Evolutionary conservation across 2,329 filamentous ascomycete genomes (phyloP).

Genomic region (Pseudogymnoascus sp.): DNA sequence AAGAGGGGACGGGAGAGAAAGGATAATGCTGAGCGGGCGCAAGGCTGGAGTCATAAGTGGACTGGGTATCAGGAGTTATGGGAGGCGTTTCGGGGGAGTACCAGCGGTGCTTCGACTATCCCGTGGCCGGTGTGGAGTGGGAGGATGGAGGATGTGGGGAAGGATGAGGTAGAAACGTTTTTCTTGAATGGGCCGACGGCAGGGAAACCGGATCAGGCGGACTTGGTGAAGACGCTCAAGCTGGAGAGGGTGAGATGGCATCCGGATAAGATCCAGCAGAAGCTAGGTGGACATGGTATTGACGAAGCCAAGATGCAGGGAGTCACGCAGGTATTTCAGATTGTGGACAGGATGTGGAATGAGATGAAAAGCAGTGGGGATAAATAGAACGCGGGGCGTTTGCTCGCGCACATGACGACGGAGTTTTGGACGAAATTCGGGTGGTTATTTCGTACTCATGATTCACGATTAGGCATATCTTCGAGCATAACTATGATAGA

Average conservation of each 20-base stretch:
- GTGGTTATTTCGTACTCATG: not conserved
- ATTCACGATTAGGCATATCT: not conserved
- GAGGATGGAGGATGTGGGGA: constrained; percentile 44
- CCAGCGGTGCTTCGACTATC: constrained; percentile 37
- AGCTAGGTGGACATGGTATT: constrained; percentile 62
- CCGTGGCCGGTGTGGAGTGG: constrained; percentile 62
- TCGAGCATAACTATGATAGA: not conserved
- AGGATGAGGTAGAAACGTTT: constrained; percentile 53
- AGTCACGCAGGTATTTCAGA: constrained; percentile 87
- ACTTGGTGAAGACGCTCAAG: constrained; percentile 54
- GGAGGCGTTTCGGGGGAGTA: constrained; percentile 38
- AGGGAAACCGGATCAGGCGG: constrained; percentile 24
- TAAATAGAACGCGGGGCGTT: not conserved
- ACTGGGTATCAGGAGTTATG: constrained; percentile 56
- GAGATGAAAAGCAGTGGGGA: constrained; percentile 31
- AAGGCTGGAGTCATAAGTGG: constrained; percentile 54
- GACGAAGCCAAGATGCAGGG: constrained; percentile 64
- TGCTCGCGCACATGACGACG: not conserved
- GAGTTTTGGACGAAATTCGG: not conserved
- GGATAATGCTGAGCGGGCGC: constrained; percentile 33
- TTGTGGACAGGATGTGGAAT: constrained; percentile 73
- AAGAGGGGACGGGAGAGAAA: constrained; percentile 55
- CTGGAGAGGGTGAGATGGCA: constrained; percentile 89
- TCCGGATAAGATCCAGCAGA: constrained; percentile 94
- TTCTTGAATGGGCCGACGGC: constrained; percentile 43